Evolutionary conservation across 2,329 filamentous ascomycete species (phyloP), one percentile per base, ranked within the genome.

Genomic region (Hypoxylon sp.): DNA sequence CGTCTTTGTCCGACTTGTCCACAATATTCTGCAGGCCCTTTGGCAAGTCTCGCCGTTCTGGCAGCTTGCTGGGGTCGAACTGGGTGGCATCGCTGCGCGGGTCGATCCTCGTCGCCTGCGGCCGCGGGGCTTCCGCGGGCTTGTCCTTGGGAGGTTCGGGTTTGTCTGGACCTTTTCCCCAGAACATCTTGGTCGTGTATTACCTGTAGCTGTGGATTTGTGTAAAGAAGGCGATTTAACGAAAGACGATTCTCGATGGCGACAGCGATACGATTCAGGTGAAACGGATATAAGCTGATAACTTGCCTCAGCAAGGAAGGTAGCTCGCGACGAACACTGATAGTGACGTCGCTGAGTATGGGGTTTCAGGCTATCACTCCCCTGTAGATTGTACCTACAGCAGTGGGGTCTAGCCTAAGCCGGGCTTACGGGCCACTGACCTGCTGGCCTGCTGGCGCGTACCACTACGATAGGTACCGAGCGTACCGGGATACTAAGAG

Each of bases 1-100:
- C 89, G 8, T 96, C 82, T 41, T 78, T 78, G 55, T 87, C 83
- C 2, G 79, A 74, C 64, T 81, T 79, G 63, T 87, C 83, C 20
- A 88, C 73, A 29, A 87, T 81, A 43, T 78, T 82, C 67, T 88
- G 84, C 46, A 87, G 71, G n/a, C 72, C 74, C 43, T 75, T 74
- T 1, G 84, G 82, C 10, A 88, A 80, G 72, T 83, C 81, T 62
- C 80, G 76, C 27, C 74, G 71, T 4, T 75, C 69, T 1, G 81
- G 81, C 13, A 83, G 79, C 67, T 79, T 81, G 55, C 77, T 66
- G 8, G 78, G 75, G 52, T 81, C 76, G 67, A 79, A 78, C 3
- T 69, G 58, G n/a, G 73, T 65, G 51, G 65, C 69, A 68, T 72
- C 68, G 26, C 69, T 72, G 51, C 59, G 66, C 10, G 71, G 60